Evolutionary conservation across 2,329 filamentous ascomycete species (phyloP).

Genomic region (Pseudogymnoascus sp.): DNA sequence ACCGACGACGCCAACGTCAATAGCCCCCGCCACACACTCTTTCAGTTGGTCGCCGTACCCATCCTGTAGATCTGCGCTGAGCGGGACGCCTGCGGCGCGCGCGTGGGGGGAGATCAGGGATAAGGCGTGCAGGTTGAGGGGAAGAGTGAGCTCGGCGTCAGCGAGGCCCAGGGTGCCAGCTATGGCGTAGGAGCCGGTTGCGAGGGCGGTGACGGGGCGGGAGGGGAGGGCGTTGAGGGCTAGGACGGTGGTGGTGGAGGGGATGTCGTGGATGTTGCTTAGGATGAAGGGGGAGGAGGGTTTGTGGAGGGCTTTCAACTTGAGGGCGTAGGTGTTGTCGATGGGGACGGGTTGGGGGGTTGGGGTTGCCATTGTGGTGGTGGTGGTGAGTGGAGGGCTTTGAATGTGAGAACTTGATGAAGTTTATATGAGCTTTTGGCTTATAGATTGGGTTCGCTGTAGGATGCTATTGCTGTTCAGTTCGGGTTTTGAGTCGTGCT

Average conservation of each 20-base stretch:
- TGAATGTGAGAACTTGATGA: neutral
- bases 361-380: neutral
- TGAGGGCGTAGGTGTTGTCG: slow-evolving; percentile 17
- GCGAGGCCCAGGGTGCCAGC: slow-evolving; percentile 36
- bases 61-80: slow-evolving; percentile 53
- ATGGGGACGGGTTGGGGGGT: neutral
- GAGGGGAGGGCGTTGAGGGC: slow-evolving; percentile 30
- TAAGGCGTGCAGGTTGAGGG: slow-evolving; percentile 42
- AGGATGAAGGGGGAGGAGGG: slow-evolving; percentile 44
- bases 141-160: slow-evolving; percentile 41
- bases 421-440: neutral
- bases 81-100: slow-evolving; percentile 33
- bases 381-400: neutral
- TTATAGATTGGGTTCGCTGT: neutral
- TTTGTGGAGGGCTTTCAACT: slow-evolving; percentile 38
- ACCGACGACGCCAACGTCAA: slow-evolving; percentile 45
- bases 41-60: slow-evolving; percentile 43
- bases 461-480: neutral
- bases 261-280: slow-evolving; percentile 46
- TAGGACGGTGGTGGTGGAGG: slow-evolving; percentile 38
- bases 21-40: slow-evolving; percentile 35
- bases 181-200: slow-evolving; percentile 37
- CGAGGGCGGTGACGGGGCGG: slow-evolving; percentile 11
- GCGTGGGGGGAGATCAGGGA: slow-evolving; percentile 36
- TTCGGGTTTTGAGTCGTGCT: neutral